Base-by-base conservation (phyloP, 805 yeast genomes). In the Vanderwaltozyma verrucispora region DNA sequence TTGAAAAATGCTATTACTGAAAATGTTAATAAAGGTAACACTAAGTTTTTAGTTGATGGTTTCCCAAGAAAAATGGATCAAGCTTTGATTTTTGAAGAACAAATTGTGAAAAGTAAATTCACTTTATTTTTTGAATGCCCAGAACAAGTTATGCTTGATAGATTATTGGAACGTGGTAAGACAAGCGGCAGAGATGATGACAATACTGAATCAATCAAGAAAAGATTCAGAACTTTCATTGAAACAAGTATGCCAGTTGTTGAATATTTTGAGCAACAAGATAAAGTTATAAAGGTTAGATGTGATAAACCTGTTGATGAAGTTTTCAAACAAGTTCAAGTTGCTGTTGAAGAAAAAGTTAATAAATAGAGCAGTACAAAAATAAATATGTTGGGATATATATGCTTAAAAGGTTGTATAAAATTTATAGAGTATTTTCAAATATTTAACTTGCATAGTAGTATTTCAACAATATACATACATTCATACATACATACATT, bases 31-130 rank as follows among this genome's bases (percentile, higher is more conserved):
- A 55, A 67, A n/a, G 80, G 82, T 13, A 62, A 63, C 18, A 50
- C 47, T 12, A 75, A 75, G 48, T 89, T 88, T 59, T 66, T 89
- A 51, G 77, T 89, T 37, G 98, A 89, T 59, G 98, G 98, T 1
- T 89, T 92, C 72, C 98, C 98, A 34, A 75, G 97, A 59, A 86
- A 88, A 59, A 89, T 92, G 96, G 97, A 92, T 63, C 98, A 89
- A 67, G 97, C 97, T 0, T 42, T 81, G 29, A 82, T 89, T n/a
- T 89, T 89, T 58, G 97, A 89, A 64, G 75, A 81, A 28, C 67
- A 75, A 54, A 69, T 77, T 50, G 92, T 77, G 51, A 80, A 70
- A 59, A 80, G 84, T 44, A 67, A 75, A 19, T 74, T 80, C 61
- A 76, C 83, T 2, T 65, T 83, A 30, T 83, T 79, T 62, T 83